A percentile compares a stretch with the other conserved stretches of the same genome.
Evolutionary conservation across 2,329 filamentous ascomycete genomes (phyloP).

Genomic region (Neonectria hederae): DNA sequence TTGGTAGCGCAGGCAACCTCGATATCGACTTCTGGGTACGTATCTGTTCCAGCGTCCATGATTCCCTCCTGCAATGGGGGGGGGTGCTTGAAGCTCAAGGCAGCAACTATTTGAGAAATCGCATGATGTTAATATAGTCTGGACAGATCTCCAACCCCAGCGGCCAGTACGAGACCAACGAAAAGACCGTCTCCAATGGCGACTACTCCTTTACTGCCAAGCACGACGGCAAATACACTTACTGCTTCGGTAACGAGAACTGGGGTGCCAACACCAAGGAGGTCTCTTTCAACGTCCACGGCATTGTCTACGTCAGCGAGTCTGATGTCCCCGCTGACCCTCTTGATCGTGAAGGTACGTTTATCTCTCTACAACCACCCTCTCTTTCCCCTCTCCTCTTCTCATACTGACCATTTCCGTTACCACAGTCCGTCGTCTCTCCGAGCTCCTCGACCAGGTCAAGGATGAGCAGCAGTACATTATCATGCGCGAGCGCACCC

Average conservation of each 20-base stretch:
- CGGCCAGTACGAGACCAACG: constrained; percentile 79
- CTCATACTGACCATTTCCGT: constrained; percentile 22
- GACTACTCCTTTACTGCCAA: constrained; percentile 91
- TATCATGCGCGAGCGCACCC: constrained; percentile 90
- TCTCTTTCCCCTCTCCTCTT: neutral
- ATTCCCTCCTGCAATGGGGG: neutral
- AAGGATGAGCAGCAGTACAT: constrained; percentile 99
- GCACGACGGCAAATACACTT: constrained; percentile 87
- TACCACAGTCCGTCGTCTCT: constrained; percentile 76
- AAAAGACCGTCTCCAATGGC: constrained; percentile 85
- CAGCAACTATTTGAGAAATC: constrained; percentile 9
- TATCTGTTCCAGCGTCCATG: neutral
- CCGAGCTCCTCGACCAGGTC: constrained; percentile 87
- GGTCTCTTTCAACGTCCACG: constrained; percentile 99
- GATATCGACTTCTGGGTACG: constrained; percentile 98
- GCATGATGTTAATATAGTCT: constrained; percentile 27
- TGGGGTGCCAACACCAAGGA: constrained; percentile 98
- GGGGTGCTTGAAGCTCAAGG: constrained; percentile 11
- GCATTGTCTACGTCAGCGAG: constrained; percentile 96
- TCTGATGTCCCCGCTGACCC: constrained; percentile 85
- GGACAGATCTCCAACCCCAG: constrained; percentile 79
- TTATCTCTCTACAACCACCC: neutral
- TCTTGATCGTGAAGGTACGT: constrained; percentile 85
- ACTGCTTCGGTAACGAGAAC: constrained; percentile 99
- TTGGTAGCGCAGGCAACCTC: constrained; percentile 91